Conservation (phyloP, 2,329 filamentous ascomycete genomes). For the Colletotrichum sp. region DNA sequence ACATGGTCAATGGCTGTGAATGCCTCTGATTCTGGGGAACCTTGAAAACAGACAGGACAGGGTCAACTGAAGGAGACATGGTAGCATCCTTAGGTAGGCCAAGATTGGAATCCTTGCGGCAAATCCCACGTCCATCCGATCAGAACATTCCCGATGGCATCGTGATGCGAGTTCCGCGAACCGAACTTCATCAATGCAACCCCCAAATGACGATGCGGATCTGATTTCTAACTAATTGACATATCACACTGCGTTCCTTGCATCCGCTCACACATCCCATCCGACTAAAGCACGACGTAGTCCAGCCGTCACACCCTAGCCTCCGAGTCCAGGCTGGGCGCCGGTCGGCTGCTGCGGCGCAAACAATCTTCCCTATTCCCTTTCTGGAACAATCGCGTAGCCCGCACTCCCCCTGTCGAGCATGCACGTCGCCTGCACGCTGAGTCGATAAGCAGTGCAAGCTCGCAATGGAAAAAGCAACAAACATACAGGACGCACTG, state of each 20-base stretch:
- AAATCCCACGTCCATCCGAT: neutral
- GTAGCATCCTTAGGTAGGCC: neutral
- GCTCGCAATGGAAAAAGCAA: conserved; percentile 7
- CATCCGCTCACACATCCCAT: neutral
- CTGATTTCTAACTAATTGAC: neutral
- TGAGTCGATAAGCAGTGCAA: neutral
- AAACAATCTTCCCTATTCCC: neutral
- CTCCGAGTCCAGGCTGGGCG: neutral
- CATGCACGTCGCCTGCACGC: neutral
- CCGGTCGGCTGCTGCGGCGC: neutral
- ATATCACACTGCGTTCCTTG: neutral
- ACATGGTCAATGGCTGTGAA: neutral
- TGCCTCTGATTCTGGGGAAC: neutral
- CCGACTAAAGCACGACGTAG: neutral
- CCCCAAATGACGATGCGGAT: neutral
- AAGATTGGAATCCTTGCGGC: neutral
- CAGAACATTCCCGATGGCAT: neutral
- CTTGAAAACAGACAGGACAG: neutral
- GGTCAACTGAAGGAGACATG: neutral
- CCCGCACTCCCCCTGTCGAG: neutral
- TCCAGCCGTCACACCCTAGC: neutral
- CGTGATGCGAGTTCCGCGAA: neutral
- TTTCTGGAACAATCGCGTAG: neutral
- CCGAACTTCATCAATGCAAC: neutral
- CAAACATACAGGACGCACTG: neutral